These are phyloP conservation scores for Xylariomycetidae sp. DNA, from an alignment of 2,329 filamentous ascomycete genomes.

Conservation along the genomic window DNA sequence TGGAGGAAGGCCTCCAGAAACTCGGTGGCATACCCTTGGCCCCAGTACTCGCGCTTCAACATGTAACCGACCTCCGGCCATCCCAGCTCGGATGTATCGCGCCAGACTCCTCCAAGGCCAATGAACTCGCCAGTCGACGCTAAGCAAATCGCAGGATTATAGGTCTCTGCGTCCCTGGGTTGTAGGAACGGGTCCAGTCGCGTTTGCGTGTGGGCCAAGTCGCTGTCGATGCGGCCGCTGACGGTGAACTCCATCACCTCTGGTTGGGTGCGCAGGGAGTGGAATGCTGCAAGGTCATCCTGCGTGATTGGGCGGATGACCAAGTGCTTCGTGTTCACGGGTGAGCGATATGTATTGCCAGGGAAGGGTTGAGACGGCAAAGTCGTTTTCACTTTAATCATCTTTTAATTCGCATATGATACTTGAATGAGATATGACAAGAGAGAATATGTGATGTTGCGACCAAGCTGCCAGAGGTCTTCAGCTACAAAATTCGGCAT, in stretches of 20 bases:
- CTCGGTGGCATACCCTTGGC: conserved; percentile 53
- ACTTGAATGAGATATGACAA: too few relatives aligned
- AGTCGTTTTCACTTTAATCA: conserved; percentile 42
- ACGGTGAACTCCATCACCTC: conserved; percentile 60
- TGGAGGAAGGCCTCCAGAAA: conserved; percentile 43
- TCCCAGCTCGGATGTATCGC: conserved; percentile 31
- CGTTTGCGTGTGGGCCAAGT: conserved; percentile 37
- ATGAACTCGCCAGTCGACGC: conserved; percentile 48
- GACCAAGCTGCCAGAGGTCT: too few relatives aligned
- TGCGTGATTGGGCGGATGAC: conserved; percentile 45
- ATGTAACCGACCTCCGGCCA: conserved; percentile 60
- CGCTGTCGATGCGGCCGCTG: conserved; percentile 36
- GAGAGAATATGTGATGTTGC: too few relatives aligned
- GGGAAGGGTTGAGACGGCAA: conserved; percentile 40
- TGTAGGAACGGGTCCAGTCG: conserved; percentile 38
- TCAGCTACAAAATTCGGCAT: too few relatives aligned
- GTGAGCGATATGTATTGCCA: conserved; percentile 30
- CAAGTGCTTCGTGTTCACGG: conserved; percentile 48
- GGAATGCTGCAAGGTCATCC: conserved; percentile 46
- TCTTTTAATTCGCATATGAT: too few relatives aligned
- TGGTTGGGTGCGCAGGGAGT: conserved; percentile 50
- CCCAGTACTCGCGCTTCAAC: conserved; percentile 49
- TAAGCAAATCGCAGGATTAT: conserved; percentile 44
- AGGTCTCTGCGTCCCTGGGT: conserved; percentile 52
- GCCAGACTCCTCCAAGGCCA: conserved; percentile 43